Percentiles rank a stretch among this genome's conserved stretches.
These are phyloP conservation scores for Beta corolliflora DNA, from an alignment of 179 eudicot species.

Conservation along the genomic window DNA sequence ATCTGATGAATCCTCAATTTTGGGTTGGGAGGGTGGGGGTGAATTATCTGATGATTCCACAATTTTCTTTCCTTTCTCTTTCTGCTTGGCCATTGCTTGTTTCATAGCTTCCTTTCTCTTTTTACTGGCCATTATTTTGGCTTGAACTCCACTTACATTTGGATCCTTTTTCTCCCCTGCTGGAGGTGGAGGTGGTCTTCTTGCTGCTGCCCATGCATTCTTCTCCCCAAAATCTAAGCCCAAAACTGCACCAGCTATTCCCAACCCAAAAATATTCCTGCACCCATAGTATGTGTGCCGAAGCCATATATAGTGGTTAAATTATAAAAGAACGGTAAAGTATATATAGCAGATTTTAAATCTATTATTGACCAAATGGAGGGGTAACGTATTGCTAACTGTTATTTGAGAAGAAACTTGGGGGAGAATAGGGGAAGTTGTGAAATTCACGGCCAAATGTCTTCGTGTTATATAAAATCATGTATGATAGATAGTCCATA, in stretches of 20 bases:
- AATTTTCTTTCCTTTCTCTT: conserved; percentile 64
- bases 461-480: no score
- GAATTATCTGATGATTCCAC: conserved; percentile 12
- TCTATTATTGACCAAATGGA: no score
- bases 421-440: no score
- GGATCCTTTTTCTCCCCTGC: conserved; percentile 82
- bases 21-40: not conserved
- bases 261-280: conserved; percentile 47
- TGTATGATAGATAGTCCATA: no score
- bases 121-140: conserved; percentile 85
- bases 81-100: conserved; percentile 58
- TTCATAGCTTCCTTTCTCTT: conserved; percentile 94
- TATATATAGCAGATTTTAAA: no score
- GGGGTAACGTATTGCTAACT: no score
- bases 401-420: no score
- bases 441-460: no score
- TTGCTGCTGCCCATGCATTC: conserved; percentile 59
- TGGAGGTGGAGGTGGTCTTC: conserved; percentile 59
- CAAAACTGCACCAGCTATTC: conserved; percentile 48
- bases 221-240: conserved; percentile 41
- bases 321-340: no score
- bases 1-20: conserved; percentile 27
- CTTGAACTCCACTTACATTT: conserved; percentile 61
- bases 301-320: not conserved
- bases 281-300: not conserved